Evolutionary conservation across 306 rosid genomes (phyloP).

Genomic region (Prunus padus): DNA sequence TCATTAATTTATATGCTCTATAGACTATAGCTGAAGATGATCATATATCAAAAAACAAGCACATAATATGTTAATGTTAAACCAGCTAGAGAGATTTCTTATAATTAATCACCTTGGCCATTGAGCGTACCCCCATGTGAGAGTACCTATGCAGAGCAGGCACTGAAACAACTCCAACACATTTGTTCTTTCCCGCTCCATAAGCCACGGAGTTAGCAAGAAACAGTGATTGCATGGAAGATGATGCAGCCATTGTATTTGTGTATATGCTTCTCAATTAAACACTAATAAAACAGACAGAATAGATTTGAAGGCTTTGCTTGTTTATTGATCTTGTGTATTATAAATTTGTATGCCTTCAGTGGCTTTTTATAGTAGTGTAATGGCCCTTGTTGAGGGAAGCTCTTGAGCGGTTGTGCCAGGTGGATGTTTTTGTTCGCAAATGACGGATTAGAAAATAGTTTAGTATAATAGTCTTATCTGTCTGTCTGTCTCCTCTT

Average conservation of each 20-base stretch:
- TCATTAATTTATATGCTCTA: no score
- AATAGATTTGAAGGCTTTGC: not conserved
- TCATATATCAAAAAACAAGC: no score
- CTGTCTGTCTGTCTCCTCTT: no score
- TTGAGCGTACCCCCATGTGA: slow-evolving; percentile 6
- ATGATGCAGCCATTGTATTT: slow-evolving; percentile 6
- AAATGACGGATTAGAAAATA: no score
- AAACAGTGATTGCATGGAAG: slow-evolving; percentile 14
- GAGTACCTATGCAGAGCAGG: no score
- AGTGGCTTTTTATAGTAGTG: not conserved
- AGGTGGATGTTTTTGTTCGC: not conserved
- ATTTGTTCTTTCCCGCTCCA: slow-evolving; percentile 6
- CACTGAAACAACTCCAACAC: not conserved
- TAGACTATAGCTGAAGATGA: no score
- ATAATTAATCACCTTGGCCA: not conserved
- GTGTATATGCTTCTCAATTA: no score
- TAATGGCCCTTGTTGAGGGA: not conserved
- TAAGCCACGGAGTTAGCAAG: not conserved
- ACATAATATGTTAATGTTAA: no score
- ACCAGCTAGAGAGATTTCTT: no score
- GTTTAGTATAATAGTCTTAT: no score
- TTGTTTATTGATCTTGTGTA: not conserved
- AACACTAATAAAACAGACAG: not conserved
- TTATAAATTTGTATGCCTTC: not conserved
- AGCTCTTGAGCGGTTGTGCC: not conserved